phyloP scores from a whole-genome alignment of 805 yeast species.

The Pichia membranifaciens region DNA sequence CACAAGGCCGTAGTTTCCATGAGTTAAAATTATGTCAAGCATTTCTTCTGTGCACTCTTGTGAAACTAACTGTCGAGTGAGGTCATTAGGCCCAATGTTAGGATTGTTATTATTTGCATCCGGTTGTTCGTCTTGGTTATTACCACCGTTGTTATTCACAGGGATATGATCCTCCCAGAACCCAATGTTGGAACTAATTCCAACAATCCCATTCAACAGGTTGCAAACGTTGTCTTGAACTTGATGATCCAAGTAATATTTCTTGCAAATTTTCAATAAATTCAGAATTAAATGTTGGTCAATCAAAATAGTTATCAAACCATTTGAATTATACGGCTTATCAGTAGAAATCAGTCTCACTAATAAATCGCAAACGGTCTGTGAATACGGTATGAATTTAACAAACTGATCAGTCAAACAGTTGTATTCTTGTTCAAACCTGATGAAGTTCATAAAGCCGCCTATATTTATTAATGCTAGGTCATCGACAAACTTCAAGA shows the following conservation, averaged over 20 bases:
- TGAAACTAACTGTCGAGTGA: slow-evolving; percentile 85
- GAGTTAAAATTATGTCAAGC: slow-evolving; percentile 67
- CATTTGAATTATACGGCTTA: slow-evolving; percentile 81
- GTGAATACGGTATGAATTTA: slow-evolving; percentile 70
- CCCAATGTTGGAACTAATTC: slow-evolving; percentile 34
- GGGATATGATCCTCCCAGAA: slow-evolving; percentile 26
- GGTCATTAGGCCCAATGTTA: slow-evolving; percentile 91
- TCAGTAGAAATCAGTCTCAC: slow-evolving; percentile 86
- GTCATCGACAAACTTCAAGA: slow-evolving; percentile 82
- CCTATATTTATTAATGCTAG: slow-evolving; percentile 76
- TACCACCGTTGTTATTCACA: slow-evolving; percentile 2
- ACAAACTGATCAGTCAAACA: slow-evolving; percentile 69
- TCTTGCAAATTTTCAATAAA: slow-evolving; percentile 60
- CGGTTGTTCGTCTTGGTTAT: slow-evolving; percentile 42
- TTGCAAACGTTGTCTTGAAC: slow-evolving; percentile 48
- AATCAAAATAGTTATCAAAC: slow-evolving; percentile 68
- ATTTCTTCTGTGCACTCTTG: slow-evolving; percentile 57
- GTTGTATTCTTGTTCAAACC: slow-evolving; percentile 32
- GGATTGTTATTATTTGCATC: slow-evolving; percentile 50
- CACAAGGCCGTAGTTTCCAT: slow-evolving; percentile 75
- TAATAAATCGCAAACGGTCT: slow-evolving; percentile 84
- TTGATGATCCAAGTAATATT: slow-evolving; percentile 27
- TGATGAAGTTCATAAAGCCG: slow-evolving; percentile 65
- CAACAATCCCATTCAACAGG: slow-evolving; percentile 84
- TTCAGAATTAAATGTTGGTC: slow-evolving; percentile 63